Evolutionary conservation across 2,329 filamentous ascomycete genomes (phyloP).

Genomic region (Alternaria triticina): DNA sequence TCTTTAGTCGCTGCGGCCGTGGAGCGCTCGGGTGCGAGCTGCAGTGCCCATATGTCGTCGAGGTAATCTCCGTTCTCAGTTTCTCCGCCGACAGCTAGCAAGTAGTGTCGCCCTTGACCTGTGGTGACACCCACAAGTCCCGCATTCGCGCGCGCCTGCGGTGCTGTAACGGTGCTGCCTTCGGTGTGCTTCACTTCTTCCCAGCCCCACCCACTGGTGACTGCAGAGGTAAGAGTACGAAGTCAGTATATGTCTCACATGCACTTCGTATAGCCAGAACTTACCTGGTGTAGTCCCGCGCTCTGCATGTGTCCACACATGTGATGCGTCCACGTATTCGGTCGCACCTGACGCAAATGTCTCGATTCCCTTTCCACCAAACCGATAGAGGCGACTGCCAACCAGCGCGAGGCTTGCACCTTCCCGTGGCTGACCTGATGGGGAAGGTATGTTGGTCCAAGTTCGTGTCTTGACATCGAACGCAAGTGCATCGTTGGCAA

Average conservation of each 20-base stretch:
- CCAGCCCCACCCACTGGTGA: slow-evolving; percentile 44
- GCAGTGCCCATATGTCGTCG: slow-evolving; percentile 61
- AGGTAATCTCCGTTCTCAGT: slow-evolving; percentile 32
- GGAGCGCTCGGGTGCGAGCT: slow-evolving; percentile 56
- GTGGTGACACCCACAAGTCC: slow-evolving; percentile 57
- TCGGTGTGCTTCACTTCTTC: slow-evolving; percentile 31
- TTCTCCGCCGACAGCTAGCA: slow-evolving; percentile 59
- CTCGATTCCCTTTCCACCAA: slow-evolving; percentile 46
- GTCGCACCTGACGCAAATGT: slow-evolving; percentile 29
- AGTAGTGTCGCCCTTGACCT: slow-evolving; percentile 60
- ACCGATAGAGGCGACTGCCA: slow-evolving; percentile 55
- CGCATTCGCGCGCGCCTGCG: slow-evolving; percentile 52
- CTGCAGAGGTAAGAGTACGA: background rate
- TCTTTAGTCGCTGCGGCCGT: slow-evolving; percentile 60
- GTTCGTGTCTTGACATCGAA: slow-evolving; percentile 57
- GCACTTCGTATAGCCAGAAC: no score
- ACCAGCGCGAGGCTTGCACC: slow-evolving; percentile 54
- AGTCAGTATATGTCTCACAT: no score
- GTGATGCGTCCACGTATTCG: slow-evolving; percentile 42
- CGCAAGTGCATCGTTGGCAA: slow-evolving; percentile 57
- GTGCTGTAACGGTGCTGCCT: slow-evolving; percentile 27
- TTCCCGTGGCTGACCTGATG: slow-evolving; percentile 47
- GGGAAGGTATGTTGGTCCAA: slow-evolving; percentile 59
- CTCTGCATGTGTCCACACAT: slow-evolving; percentile 45
- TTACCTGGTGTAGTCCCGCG: slow-evolving; percentile 39